These are phyloP conservation scores for Eimeria tenella DNA, from an alignment of 169 alveolate species.

Conservation along the genomic window DNA sequence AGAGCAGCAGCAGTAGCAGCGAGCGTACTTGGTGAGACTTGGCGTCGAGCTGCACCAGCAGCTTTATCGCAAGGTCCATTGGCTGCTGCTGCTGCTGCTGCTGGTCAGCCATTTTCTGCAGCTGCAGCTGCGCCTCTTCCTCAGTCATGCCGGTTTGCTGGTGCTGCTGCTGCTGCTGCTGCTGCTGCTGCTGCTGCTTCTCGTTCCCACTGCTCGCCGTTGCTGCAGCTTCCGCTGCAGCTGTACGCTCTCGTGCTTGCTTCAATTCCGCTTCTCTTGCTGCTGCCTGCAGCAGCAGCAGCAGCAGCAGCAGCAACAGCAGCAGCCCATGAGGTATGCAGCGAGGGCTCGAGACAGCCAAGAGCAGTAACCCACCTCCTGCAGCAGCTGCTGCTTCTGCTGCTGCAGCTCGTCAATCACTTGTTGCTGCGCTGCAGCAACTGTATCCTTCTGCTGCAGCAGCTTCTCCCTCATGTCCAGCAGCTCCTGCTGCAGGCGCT, in stretches of 20 bases:
- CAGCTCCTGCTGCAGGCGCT: slow-evolving; percentile 66
- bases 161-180: slow-evolving; percentile 28
- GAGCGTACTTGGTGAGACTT: slow-evolving; percentile 19
- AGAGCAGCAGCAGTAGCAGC: slow-evolving; percentile 6
- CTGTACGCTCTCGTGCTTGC: not conserved
- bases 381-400: slow-evolving; percentile 41
- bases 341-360: not conserved
- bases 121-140: slow-evolving; percentile 15
- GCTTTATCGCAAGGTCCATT: not conserved
- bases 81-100: slow-evolving; percentile 57
- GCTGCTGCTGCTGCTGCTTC: slow-evolving; percentile 27
- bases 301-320: slow-evolving; percentile 11
- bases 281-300: not conserved
- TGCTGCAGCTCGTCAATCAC: slow-evolving; percentile 62
- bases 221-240: slow-evolving; percentile 22
- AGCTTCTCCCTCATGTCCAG: slow-evolving; percentile 37
- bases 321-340: not conserved
- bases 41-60: slow-evolving; percentile 6
- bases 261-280: not conserved
- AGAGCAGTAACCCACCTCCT: slow-evolving; percentile 39
- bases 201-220: not conserved
- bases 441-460: slow-evolving; percentile 67
- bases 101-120: not conserved
- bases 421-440: slow-evolving; percentile 55
- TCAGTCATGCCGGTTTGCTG: not conserved